Percentiles rank a stretch among this genome's conserved stretches.
These are phyloP conservation scores for Haplographium delicatum DNA, from an alignment of 495 filamentous ascomycete species.

Conservation along the genomic window DNA sequence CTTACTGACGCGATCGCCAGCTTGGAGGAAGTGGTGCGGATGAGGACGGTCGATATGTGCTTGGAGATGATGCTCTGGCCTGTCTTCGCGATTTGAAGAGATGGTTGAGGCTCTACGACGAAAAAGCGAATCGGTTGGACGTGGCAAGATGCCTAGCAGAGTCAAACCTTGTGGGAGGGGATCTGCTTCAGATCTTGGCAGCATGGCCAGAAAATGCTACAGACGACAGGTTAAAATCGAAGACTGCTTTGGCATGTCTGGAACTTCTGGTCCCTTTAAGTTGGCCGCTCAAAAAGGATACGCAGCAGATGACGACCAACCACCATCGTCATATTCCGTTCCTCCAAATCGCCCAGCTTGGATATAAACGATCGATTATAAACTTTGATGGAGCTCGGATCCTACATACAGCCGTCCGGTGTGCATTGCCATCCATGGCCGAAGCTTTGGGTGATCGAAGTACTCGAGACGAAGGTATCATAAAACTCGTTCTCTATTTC, in stretches of 20 bases:
- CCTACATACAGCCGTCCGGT: slow-evolving; percentile 69
- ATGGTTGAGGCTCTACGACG: slow-evolving; percentile 94
- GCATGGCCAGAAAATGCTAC: slow-evolving; percentile 63
- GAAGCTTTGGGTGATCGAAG: slow-evolving; percentile 68
- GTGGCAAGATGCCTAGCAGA: slow-evolving; percentile 91
- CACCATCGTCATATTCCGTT: slow-evolving; percentile 88
- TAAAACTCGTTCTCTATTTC: slow-evolving; percentile 85
- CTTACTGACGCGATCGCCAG: slow-evolving; percentile 38
- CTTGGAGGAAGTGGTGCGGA: slow-evolving; percentile 82
- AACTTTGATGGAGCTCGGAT: slow-evolving; percentile 72
- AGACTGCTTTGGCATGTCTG: slow-evolving; percentile 79
- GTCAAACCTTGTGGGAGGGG: slow-evolving; percentile 83
- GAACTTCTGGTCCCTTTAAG: slow-evolving; percentile 92
- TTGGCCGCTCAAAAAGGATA: slow-evolving; percentile 83
- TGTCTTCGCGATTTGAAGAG: slow-evolving; percentile 87
- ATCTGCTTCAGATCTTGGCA: slow-evolving; percentile 85
- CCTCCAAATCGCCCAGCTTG: slow-evolving; percentile 76
- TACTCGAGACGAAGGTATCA: slow-evolving; percentile 82
- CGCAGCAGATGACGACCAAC: slow-evolving; percentile 79
- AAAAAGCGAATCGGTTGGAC: slow-evolving; percentile 90
- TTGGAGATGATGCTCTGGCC: slow-evolving; percentile 90
- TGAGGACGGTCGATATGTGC: slow-evolving; percentile 74
- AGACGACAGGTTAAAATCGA: slow-evolving; percentile 67
- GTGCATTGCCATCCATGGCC: slow-evolving; percentile 85
- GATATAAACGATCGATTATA: slow-evolving; percentile 84